Evolutionary conservation across 495 filamentous ascomycete species (phyloP), one percentile per base, ranked within the genome.

Genomic region (Penicillium antarcticum): DNA sequence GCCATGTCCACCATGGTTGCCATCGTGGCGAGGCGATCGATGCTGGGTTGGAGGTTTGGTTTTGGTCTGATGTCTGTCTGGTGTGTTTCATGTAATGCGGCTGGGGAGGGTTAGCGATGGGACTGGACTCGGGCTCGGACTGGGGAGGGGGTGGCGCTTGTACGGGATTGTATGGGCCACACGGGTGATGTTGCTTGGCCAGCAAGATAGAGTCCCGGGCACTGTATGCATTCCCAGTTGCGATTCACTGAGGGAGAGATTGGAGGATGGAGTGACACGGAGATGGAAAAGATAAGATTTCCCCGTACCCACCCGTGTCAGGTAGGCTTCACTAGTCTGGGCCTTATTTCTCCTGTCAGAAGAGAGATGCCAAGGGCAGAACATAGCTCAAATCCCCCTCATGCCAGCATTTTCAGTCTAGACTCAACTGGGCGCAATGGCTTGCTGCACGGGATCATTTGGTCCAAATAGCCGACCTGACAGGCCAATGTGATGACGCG

Each of bases 1-100:
- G 35, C 38, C 13, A 34, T 43, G 29, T 65, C 56, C 31, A 60
- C 56, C 55, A 61, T 33, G 17, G 54, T 39, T 6, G 56, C 56
- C 62, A 62, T 65, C n/a, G 35, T 48, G 33, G 45, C 45, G 33
- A 33, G 31, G 19, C 9, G 23, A 34, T 23, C 31, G 44, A 4
- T 7, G 34, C 16, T 35, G 37, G 26, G 5, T 29, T 8, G 26
- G 26, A 29, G 26, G 26, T 29, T 29, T 29, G 26, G 26, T 29
- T 29, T 29, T 10, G 8, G 8, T 29, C 26, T 9, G 26, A 0
- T 8, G 26, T 29, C 5, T 29, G n/a, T n/a, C n/a, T n/a, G n/a
- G n/a, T 29, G 2, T 23, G 2, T 29, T 29, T 29, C 26, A 29
- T 29, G 26, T 10, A 29, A 29, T 29, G 26, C 26, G 26, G 26